Percentiles rank a stretch among this genome's conserved stretches.
phyloP scores from a whole-genome alignment of 805 yeast genomes.

The Kodamaea nitidulidarum region DNA sequence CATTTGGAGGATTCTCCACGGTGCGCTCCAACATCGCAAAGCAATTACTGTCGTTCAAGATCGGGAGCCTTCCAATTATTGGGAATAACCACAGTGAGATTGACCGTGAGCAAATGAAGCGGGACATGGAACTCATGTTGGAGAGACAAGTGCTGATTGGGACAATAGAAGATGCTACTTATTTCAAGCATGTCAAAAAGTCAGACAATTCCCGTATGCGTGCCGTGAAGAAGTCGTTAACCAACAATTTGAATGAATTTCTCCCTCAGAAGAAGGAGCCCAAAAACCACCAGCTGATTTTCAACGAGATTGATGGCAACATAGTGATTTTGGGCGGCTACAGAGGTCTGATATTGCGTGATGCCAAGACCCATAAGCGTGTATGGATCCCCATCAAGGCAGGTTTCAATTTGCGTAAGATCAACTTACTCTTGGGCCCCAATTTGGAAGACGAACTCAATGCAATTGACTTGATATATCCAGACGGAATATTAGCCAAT shows the following conservation, averaged over 20 bases:
- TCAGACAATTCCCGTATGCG: conserved; percentile 63
- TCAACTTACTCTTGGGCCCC: conserved; percentile 72
- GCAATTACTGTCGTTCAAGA: conserved; percentile 19
- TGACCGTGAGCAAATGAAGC: conserved; percentile 14
- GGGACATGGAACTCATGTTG: conserved; percentile 38
- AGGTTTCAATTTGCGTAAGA: conserved; percentile 68
- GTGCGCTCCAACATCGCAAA: conserved; percentile 21
- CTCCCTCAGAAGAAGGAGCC: conserved; percentile 25
- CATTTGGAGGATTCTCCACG: conserved; percentile 46
- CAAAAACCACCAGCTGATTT: conserved; percentile 41
- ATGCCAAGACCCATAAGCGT: conserved; percentile 56
- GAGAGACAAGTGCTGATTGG: conserved; percentile 54
- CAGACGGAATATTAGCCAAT: conserved; percentile 76
- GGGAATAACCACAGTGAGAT: conserved; percentile 9
- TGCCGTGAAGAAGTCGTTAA: conserved; percentile 64
- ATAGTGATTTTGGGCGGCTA: conserved; percentile 83
- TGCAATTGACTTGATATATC: conserved; percentile 50
- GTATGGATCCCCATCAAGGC: conserved; percentile 89
- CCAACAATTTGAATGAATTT: conserved; percentile 45
- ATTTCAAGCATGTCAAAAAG: conserved; percentile 51
- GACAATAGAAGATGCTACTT: conserved; percentile 59
- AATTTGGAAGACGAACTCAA: conserved; percentile 60
- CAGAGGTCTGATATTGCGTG: conserved; percentile 76
- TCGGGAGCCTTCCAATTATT: conserved; percentile 18
- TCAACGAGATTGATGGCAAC: conserved; percentile 68